phyloP scores from a whole-genome alignment of 2,329 filamentous ascomycete genomes.

The Fusarium phyllophilum region DNA sequence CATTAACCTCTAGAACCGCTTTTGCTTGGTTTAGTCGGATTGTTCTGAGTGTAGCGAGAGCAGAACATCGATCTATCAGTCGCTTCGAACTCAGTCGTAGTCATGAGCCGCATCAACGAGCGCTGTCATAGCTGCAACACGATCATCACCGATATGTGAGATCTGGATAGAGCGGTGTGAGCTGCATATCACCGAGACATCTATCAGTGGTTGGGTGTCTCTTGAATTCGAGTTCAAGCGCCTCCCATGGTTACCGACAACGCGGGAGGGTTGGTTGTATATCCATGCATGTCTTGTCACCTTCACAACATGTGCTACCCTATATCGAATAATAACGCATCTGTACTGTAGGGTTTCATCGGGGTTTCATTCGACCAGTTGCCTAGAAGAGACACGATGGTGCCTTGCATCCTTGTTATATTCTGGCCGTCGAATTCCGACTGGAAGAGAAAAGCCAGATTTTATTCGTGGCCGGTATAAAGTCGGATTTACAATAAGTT shows the following conservation, averaged over 20 bases:
- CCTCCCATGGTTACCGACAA: constrained; percentile 2
- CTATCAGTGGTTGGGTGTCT: background rate
- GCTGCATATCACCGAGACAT: constrained; percentile 6
- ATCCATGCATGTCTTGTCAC: background rate
- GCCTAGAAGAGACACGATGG: background rate
- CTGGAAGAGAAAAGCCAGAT: background rate
- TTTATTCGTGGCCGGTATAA: background rate
- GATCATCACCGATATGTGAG: background rate
- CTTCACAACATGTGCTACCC: constrained; percentile 4
- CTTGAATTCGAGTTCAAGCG: background rate
- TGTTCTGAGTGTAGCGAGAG: constrained; percentile 6
- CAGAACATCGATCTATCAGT: constrained; percentile 9
- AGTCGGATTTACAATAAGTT: background rate
- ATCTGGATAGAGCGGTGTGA: constrained; percentile 19
- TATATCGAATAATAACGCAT: background rate
- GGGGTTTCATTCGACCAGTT: background rate
- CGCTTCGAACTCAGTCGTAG: background rate
- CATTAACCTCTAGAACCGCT: background rate
- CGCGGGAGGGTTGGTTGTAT: constrained; percentile 2
- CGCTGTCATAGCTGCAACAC: constrained; percentile 7
- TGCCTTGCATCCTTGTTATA: background rate
- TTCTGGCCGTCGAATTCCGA: background rate
- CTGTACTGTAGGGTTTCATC: background rate
- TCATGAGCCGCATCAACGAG: constrained; percentile 18
- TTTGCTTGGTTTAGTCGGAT: background rate